Percentiles rank a stretch among this genome's conserved stretches.
Conservation (phyloP, 495 filamentous ascomycete genomes). For the Astrothelium subdiscretum region DNA sequence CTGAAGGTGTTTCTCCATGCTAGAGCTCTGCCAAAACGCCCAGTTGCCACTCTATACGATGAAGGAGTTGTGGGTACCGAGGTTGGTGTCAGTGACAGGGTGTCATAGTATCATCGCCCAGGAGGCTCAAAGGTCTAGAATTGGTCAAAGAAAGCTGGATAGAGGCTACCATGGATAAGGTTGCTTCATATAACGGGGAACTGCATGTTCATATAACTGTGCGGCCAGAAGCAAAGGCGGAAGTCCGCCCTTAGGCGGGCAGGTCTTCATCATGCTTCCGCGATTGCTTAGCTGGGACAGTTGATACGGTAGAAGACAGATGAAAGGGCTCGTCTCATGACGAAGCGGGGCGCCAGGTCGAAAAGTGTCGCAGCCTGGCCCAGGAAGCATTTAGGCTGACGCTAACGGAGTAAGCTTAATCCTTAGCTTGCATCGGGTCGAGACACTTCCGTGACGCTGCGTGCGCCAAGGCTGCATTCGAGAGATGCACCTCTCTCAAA, state of each 20-base stretch:
- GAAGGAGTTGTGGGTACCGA: not conserved
- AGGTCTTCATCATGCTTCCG: not conserved
- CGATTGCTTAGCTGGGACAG: not conserved
- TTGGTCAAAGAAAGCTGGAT: not conserved
- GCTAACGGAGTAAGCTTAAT: conserved; percentile 1
- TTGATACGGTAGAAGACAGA: not conserved
- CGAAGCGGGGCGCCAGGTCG: not conserved
- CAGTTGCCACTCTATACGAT: not conserved
- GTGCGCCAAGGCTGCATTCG: not conserved
- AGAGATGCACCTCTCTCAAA: not conserved
- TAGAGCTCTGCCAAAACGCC: not conserved
- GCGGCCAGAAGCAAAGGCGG: not conserved
- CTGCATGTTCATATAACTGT: not conserved
- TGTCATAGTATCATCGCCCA: not conserved
- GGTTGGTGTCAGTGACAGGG: not conserved
- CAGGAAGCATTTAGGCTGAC: not conserved
- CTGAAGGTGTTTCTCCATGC: not conserved
- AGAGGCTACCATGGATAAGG: not conserved
- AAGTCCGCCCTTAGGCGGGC: not conserved
- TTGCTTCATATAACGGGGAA: not conserved
- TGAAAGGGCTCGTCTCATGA: not conserved
- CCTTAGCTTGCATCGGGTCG: not conserved
- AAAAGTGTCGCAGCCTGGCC: not conserved
- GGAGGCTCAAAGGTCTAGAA: no score
- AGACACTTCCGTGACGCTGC: conserved; percentile 1